Evolutionary conservation across 108 stramenopile genomes (phyloP), one percentile per base, ranked within the genome.

Genomic region (Discostella pseudostelligera): DNA sequence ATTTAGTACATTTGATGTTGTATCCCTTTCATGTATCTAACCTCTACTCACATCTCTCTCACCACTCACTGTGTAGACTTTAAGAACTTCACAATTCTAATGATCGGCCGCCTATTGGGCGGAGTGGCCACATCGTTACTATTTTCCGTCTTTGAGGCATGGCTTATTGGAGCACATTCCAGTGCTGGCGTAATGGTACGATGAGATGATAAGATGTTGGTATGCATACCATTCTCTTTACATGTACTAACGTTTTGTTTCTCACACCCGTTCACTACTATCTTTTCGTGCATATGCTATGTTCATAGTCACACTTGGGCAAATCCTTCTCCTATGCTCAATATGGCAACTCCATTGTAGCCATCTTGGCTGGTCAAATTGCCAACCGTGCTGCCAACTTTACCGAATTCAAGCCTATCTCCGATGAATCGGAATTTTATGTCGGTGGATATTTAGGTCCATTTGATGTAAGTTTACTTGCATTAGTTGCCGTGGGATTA

Each of bases 141-240:
- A 10, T 96, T 93, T 63, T 83, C 81, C 49, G 93, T 95, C 17
- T 98, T 98, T 70, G 97, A 98, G 55, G 87, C 94, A 8, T 98
- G 97, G 97, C 87, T 96, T 53, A 92, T 95, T 65, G 81, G 87
- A 12, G 76, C 88, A 12, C 94, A 95, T 64, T 68, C 76, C 28
- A 89, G 87, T 69, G 83, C 83, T 22, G 81, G 85, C 9, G 59
- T 90, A 14, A 69, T 76, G 75, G 70, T 71, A 25, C 46, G 69
- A 25, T 32, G 44, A 32, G 32, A 32, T 5, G 32, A 32, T 4
- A 4, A 32, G 32, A 32, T 32, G n/a, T n/a, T n/a, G n/a, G n/a
- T n/a, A n/a, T n/a, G n/a, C n/a, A n/a, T n/a, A n/a, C n/a, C n/a
- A n/a, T n/a, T n/a, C n/a, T n/a, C n/a, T n/a, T n/a, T n/a, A n/a